Conservation (phyloP, 148 eudicot genomes). For the Rhododendron henanense region DNA sequence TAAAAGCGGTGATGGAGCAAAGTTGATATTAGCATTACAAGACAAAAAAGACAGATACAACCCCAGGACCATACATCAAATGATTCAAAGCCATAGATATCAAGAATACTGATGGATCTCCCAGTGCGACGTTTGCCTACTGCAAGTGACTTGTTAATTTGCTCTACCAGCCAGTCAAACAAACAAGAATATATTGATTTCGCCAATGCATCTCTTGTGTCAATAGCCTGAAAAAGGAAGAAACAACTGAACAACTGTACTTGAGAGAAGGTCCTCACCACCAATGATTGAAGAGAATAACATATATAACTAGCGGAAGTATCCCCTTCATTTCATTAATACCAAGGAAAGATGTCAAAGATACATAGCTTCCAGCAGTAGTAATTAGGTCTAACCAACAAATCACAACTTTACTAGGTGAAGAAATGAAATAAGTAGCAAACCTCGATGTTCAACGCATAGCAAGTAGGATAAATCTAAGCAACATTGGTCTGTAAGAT, state of each 20-base stretch:
- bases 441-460: not conserved
- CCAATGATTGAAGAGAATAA: not conserved
- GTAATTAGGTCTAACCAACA: not conserved
- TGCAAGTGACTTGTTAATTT: constrained; percentile 88
- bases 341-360: not conserved
- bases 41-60: not conserved
- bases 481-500: not conserved
- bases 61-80: constrained; percentile 57
- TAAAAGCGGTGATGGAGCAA: not conserved
- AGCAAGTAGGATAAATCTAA: not conserved
- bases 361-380: not conserved
- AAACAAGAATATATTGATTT: constrained; percentile 94
- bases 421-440: not conserved
- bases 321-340: not conserved
- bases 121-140: constrained; percentile 90
- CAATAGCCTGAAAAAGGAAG: constrained; percentile 65
- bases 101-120: constrained; percentile 98
- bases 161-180: constrained; percentile 99
- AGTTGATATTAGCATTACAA: not conserved
- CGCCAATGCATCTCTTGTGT: constrained; percentile 92
- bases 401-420: not conserved
- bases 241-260: constrained; percentile 12
- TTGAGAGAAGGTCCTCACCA: not conserved
- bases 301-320: not conserved
- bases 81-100: constrained; percentile 98